A percentile compares a stretch with the other conserved stretches of the same genome.
These are phyloP conservation scores for Ascoidea rubescens DNA, from an alignment of 805 yeast species.

Conservation along the genomic window DNA sequence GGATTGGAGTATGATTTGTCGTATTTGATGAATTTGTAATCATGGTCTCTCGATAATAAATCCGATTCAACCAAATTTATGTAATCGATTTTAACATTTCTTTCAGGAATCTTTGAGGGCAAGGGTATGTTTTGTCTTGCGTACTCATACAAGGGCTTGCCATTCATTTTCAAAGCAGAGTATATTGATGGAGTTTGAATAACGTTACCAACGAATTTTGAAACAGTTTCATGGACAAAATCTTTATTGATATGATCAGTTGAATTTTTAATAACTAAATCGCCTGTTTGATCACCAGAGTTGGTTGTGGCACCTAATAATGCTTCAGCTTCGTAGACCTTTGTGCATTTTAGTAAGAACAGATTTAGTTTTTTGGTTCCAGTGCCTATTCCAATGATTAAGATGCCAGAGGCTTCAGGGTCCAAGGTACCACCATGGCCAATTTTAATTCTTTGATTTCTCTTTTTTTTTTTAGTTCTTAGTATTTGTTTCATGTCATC, in stretches of 20 bases:
- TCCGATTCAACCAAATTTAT: conserved; percentile 39
- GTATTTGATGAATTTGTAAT: conserved; percentile 26
- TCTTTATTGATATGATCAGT: conserved; percentile 43
- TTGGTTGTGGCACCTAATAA: conserved; percentile 84
- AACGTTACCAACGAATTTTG: conserved; percentile 65
- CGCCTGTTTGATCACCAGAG: conserved; percentile 89
- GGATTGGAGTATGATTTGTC: no score
- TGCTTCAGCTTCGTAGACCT: conserved; percentile 74
- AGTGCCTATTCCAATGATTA: conserved; percentile 80
- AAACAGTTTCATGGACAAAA: conserved; percentile 31
- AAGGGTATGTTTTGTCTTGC: conserved; percentile 80
- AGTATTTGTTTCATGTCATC: conserved; percentile 36
- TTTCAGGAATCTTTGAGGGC: conserved; percentile 68
- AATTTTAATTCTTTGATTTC: conserved; percentile 55
- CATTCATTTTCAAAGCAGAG: conserved; percentile 89
- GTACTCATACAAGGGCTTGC: conserved; percentile 86
- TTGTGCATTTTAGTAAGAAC: conserved; percentile 61
- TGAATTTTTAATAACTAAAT: conserved; percentile 45
- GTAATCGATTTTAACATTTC: conserved; percentile 50
- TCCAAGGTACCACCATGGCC: conserved; percentile 99
- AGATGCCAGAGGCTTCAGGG: conserved; percentile 89
- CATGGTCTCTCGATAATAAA: conserved; percentile 40
- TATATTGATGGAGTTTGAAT: conserved; percentile 90
- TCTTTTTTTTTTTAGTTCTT: conserved; percentile 29
- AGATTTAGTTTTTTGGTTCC: conserved; percentile 77